Evolutionary conservation across 208 protist species (phyloP).

Genomic region (Phytomonas sp.): DNA sequence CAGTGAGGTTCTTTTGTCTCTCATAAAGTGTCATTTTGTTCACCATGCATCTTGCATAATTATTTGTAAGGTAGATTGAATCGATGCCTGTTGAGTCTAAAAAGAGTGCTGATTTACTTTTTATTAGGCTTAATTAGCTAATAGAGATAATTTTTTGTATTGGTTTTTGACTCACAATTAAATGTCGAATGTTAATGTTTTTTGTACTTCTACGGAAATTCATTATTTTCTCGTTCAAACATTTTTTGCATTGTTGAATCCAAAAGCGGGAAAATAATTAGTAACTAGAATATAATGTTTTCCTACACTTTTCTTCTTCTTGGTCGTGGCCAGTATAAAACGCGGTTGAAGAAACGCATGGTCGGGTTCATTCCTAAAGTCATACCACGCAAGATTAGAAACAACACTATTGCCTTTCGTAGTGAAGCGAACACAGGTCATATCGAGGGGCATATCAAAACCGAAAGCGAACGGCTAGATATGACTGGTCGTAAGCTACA

Average conservation of each 20-base stretch:
- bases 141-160: neutral
- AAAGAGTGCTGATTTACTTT: neutral
- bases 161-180: neutral
- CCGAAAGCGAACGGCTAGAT: slow-evolving; percentile 61
- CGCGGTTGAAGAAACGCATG: slow-evolving; percentile 81
- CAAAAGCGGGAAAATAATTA: slow-evolving; percentile 3
- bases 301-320: slow-evolving; percentile 22
- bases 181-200: neutral
- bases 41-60: neutral
- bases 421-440: slow-evolving; percentile 79
- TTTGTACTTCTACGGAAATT: neutral
- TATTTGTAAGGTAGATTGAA: neutral
- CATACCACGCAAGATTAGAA: slow-evolving; percentile 72
- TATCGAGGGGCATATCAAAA: slow-evolving; percentile 82
- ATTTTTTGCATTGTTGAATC: neutral
- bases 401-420: slow-evolving; percentile 72
- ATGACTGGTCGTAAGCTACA: slow-evolving; percentile 75
- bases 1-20: neutral
- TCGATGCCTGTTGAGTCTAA: neutral
- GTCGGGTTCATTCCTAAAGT: slow-evolving; percentile 83
- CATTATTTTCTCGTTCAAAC: neutral
- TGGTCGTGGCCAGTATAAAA: slow-evolving; percentile 79
- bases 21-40: neutral
- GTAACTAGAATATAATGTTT: slow-evolving; percentile 22
- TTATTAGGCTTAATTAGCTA: neutral